Base-by-base conservation (phyloP, 441 rosid genomes). In the Adansonia gregorii region DNA sequence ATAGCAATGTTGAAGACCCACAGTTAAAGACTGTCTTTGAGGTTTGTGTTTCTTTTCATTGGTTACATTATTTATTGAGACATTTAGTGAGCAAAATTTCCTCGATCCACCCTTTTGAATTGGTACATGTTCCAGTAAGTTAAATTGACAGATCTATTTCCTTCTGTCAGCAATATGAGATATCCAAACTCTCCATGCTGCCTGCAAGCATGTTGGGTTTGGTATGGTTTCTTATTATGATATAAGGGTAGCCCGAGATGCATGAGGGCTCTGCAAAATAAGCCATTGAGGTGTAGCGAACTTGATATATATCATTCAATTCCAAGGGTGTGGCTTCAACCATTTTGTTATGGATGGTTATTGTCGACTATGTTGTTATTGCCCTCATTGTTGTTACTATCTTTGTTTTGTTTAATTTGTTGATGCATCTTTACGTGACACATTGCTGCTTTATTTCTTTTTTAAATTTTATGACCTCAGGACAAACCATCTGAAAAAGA, bases 211-310 rank as follows among this genome's bases (percentile, higher is more conserved):
- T 77, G 87, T 82, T 66, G 95, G 93, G 58, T 87, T 85, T 84
- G 83, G 89, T 76, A 77, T 89, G 82, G 81, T 91, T 77, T 85
- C 93, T 6, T 91, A 87, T 82, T 86, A 86, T 86, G 95, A 91
- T 80, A 81, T 89, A 84, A 89, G 95, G 81, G 92, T 92, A 67
- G 88, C 95, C 64, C 86, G 83, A 71, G 87, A 85, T 80, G 95
- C 93, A 82, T 86, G 84, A 84, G 84, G 79, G 75, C 82, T 55
- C 92, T 91, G 78, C 93, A 91, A 79, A 85, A 80, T 65, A 87
- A 83, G 86, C 80, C 85, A 49, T 72, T 89, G 79, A 81, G 88
- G 81, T 85, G 87, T 56, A 81, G 84, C 69, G 85, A 86, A 68
- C 90, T 91, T 83, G 93, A 91, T 79, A 85, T 91, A 82, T 92